Evolutionary conservation across 192 early-diverging fungal species (phyloP).

Genomic region (Ambispora gerdemannii): DNA sequence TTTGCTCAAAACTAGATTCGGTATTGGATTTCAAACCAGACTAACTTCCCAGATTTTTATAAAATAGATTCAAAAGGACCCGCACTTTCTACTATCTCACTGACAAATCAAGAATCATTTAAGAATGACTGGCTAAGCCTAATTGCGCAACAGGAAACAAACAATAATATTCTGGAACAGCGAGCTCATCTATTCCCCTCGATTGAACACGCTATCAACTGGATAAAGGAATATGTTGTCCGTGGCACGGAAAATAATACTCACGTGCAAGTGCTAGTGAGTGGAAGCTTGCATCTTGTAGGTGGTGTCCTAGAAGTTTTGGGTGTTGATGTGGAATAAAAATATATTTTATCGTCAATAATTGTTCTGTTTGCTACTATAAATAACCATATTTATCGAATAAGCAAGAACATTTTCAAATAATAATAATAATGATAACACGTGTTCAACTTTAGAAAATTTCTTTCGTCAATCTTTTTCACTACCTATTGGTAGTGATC

Average conservation of each 20-base stretch:
- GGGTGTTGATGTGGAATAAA: slow-evolving; percentile 50
- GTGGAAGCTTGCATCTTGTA: slow-evolving; percentile 90
- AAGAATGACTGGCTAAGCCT: slow-evolving; percentile 55
- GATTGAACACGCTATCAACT: slow-evolving; percentile 65
- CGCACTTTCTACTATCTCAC: slow-evolving; percentile 58
- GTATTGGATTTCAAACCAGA: not conserved
- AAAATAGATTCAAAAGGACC: slow-evolving; percentile 67
- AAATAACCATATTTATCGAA: too few species aligned
- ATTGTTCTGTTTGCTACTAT: too few species aligned
- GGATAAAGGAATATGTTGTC: slow-evolving; percentile 41
- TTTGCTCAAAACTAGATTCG: not conserved
- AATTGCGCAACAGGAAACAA: slow-evolving; percentile 8
- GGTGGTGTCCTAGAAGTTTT: slow-evolving; percentile 80
- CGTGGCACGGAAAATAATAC: slow-evolving; percentile 25
- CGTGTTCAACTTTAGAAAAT: too few species aligned
- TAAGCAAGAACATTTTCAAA: too few species aligned
- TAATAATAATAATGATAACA: too few species aligned
- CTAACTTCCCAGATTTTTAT: not conserved
- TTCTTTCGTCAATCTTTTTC: too few species aligned
- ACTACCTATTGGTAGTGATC: too few species aligned
- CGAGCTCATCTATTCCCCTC: slow-evolving; percentile 45
- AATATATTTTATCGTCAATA: too few species aligned
- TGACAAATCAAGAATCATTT: slow-evolving; percentile 62
- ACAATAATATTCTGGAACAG: not conserved
- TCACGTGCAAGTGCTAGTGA: slow-evolving; percentile 69